Conservation (phyloP, 139 green algal genomes). For the Desmodesmus armatus region DNA sequence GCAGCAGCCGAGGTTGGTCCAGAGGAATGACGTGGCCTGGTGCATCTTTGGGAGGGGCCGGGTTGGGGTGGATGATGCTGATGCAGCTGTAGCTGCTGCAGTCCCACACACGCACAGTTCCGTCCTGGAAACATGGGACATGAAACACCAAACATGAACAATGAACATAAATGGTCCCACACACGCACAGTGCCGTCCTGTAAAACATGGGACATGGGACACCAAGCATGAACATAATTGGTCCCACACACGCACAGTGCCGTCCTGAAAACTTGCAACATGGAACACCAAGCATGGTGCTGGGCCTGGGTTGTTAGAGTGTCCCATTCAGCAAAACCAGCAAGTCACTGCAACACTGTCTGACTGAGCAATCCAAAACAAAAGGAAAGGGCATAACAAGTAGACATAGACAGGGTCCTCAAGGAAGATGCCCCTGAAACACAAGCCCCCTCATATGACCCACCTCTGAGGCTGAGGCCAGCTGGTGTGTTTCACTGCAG, state of each 20-base stretch:
- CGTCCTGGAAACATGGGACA: slow-evolving; percentile 20
- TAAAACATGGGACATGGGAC: not conserved
- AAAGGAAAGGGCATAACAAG: not conserved
- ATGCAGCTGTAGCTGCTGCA: slow-evolving; percentile 11
- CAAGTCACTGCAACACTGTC: not conserved
- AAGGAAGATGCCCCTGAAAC: not conserved
- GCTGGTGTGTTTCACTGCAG: slow-evolving; percentile 24
- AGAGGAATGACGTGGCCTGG: not conserved
- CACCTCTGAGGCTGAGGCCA: slow-evolving; percentile 34
- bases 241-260: not conserved
- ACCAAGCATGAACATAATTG: not conserved
- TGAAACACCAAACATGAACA: no score
- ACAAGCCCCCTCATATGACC: not conserved
- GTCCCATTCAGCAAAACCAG: not conserved
- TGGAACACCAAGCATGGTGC: not conserved
- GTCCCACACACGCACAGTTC: slow-evolving; percentile 8
- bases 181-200: not conserved
- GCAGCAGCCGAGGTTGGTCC: not conserved
- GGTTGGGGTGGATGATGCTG: slow-evolving; percentile 1
- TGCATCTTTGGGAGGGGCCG: no score
- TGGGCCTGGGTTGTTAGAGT: not conserved
- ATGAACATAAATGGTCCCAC: not conserved
- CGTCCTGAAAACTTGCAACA: not conserved
- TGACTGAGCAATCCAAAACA: not conserved
- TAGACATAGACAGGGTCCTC: not conserved